These are phyloP conservation scores for Xerocomus potaroensis DNA, from an alignment of 768 basidiomycete genomes.

Conservation along the genomic window DNA sequence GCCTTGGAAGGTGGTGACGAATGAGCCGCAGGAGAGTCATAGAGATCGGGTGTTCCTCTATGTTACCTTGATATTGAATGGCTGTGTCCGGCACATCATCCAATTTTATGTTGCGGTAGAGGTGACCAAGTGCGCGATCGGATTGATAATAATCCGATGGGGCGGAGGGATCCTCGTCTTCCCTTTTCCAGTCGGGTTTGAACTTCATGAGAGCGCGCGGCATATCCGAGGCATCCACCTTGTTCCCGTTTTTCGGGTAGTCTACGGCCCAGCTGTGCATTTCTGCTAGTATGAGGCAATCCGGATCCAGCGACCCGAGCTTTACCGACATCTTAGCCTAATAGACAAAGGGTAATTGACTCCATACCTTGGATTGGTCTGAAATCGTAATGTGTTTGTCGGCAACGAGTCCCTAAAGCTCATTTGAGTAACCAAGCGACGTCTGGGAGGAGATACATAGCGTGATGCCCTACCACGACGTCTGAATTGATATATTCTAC, in stretches of 20 bases:
- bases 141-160: conserved; percentile 63
- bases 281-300: conserved; percentile 55
- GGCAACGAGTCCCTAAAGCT: conserved; percentile 59
- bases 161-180: background rate
- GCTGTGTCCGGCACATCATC: conserved; percentile 30
- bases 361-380: conserved; percentile 68
- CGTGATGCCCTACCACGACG: conserved; percentile 50
- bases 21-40: conserved; percentile 18
- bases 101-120: conserved; percentile 61
- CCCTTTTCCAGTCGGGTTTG: conserved; percentile 75
- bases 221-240: conserved; percentile 50
- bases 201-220: conserved; percentile 56
- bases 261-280: conserved; percentile 67
- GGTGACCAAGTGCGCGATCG: conserved; percentile 60
- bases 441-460: background rate
- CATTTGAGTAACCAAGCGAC: conserved; percentile 4
- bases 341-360: background rate
- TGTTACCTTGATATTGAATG: conserved; percentile 7
- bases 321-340: conserved; percentile 24
- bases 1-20: conserved; percentile 13
- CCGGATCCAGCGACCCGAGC: conserved; percentile 57
- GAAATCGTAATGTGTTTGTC: conserved; percentile 67
- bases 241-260: conserved; percentile 73
- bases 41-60: conserved; percentile 31
- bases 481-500: conserved; percentile 84